Evolutionary conservation across 441 rosid genomes (phyloP), one percentile per base, ranked within the genome.

Genomic region (Bruguiera hainesii): DNA sequence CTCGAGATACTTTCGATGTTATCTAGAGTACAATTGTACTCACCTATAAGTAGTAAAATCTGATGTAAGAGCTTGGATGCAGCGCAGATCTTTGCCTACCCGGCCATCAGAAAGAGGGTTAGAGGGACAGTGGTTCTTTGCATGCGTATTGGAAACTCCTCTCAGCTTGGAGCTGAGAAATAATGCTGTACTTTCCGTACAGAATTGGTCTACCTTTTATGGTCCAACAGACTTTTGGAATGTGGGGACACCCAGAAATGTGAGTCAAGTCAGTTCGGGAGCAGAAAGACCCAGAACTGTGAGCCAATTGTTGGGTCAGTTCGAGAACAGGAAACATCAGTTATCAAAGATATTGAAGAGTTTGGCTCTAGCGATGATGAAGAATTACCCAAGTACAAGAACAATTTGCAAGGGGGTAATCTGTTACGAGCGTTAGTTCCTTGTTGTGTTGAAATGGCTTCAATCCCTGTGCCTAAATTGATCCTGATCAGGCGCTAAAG

Each of bases 21-120:
- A 8, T 35, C 10, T 7, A 35, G 39, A 35, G 8, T 35, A 35
- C 39, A 35, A 7, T 35, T 35, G 39, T 7, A 35, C 39, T 35
- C 39, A 7, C 8, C 39, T 35, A 4, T 30, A 35, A 35, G 39
- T 35, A 35, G 53, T 56, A 42, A 59, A 79, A 61, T 61, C 30
- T 70, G 61, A 35, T 35, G 39, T 35, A 1, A 35, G 7, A 35
- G 39, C 7, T 78, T 70, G 77, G 69, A 63, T 70, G 80, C 87
- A 93, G 99, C 80, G 96, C 99, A 65, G 89, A 96, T 77, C 94
- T 96, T 69, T 89, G 96, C 57, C 79, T 93, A 63, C 97, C 97
- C 55, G 89, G 23, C 91, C 97, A 76, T 96, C 87, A 68, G 93
- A 89, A 66, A 89, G 75, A 76, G 78, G 56, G 72, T 73, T 81